Evolutionary conservation across 441 rosid genomes (phyloP).

Genomic region (Rhodomyrtus psidioides): DNA sequence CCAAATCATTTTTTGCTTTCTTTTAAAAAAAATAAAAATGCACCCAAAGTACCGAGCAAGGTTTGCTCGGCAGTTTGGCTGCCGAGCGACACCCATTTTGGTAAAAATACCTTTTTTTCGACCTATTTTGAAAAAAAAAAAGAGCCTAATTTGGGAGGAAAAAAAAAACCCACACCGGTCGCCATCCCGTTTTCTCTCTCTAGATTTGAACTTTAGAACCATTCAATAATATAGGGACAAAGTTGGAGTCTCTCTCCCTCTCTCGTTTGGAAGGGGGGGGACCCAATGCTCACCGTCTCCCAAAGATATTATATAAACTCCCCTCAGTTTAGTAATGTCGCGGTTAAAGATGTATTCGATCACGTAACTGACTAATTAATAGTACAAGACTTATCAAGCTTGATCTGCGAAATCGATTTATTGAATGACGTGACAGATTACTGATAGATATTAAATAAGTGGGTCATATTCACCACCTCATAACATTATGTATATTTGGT

Average conservation of each 20-base stretch:
- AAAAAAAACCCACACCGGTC: too few species aligned
- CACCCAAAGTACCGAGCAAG: too few species aligned
- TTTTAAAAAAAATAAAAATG: too few species aligned
- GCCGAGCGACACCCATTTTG: too few species aligned
- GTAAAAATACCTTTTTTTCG: too few species aligned
- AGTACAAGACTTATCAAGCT: neutral
- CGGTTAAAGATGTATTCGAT: neutral
- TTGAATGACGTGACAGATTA: accelerated
- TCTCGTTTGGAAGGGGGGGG: neutral
- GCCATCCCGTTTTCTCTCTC: neutral
- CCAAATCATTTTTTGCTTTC: too few species aligned
- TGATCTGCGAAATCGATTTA: neutral
- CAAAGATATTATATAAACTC: neutral
- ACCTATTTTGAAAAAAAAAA: too few species aligned
- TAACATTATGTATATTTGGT: neutral
- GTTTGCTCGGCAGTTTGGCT: too few species aligned
- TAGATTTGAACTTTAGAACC: neutral
- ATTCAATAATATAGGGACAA: conserved; percentile 1
- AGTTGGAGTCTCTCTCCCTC: neutral
- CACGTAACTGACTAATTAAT: neutral
- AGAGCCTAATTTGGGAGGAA: too few species aligned
- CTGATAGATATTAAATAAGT: neutral
- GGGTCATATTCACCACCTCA: neutral
- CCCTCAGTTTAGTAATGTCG: neutral
- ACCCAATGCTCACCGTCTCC: neutral